phyloP scores from a whole-genome alignment of 495 filamentous ascomycete species.

The Oleoguttula mirabilis region DNA sequence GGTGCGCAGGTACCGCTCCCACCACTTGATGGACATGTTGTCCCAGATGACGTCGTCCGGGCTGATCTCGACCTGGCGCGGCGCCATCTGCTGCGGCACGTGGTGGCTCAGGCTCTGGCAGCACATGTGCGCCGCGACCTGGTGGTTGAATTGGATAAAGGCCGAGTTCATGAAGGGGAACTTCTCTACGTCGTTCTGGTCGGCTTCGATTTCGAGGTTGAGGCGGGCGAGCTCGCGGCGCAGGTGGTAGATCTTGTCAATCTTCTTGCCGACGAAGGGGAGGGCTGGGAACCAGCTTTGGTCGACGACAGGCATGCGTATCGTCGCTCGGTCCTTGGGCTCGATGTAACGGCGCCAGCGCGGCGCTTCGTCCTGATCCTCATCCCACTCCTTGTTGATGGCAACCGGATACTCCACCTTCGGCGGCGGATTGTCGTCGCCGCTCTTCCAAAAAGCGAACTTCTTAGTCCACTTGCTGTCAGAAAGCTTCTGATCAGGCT shows the following conservation, averaged over 20 bases:
- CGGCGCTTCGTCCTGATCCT: slow-evolving; percentile 56
- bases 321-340: slow-evolving; percentile 71
- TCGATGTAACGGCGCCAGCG: slow-evolving; percentile 73
- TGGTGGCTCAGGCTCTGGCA: slow-evolving; percentile 89
- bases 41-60: slow-evolving; percentile 94
- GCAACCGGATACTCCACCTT: slow-evolving; percentile 53
- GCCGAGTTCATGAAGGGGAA: slow-evolving; percentile 96
- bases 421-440: slow-evolving; percentile 24
- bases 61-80: slow-evolving; percentile 81
- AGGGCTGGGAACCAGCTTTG: slow-evolving; percentile 74
- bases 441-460: slow-evolving; percentile 13
- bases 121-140: slow-evolving; percentile 96
- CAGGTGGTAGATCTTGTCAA: slow-evolving; percentile 89
- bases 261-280: slow-evolving; percentile 74
- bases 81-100: slow-evolving; percentile 86
- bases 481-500: not conserved
- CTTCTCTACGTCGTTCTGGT: slow-evolving; percentile 73
- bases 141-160: slow-evolving; percentile 97
- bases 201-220: slow-evolving; percentile 85
- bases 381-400: slow-evolving; percentile 50
- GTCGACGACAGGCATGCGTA: slow-evolving; percentile 69
- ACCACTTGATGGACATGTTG: slow-evolving; percentile 96
- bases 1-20: slow-evolving; percentile 71
- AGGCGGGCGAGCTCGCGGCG: slow-evolving; percentile 77
- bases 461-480: slow-evolving; percentile 6